Conservation (phyloP, 2,329 filamentous ascomycete genomes). For the Gliomastix tumulicola region DNA sequence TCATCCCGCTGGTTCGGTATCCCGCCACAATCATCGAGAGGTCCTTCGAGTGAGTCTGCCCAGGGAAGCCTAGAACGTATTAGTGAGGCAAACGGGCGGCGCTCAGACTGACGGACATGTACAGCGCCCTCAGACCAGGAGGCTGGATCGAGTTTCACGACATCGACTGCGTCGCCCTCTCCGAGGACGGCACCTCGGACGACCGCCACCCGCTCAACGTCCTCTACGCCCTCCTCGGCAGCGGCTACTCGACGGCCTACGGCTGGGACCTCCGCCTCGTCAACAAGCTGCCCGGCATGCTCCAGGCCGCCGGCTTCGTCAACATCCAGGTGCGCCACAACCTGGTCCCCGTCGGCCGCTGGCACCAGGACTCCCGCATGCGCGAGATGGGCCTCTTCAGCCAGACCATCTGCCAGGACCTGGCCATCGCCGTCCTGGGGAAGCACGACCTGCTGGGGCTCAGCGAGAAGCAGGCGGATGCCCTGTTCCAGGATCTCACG, state of each 20-base stretch:
- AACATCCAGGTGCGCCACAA: slow-evolving; percentile 17
- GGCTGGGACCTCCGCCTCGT: slow-evolving; percentile 25
- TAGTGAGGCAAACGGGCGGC: neutral
- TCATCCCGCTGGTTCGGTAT: slow-evolving; percentile 42
- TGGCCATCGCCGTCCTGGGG: slow-evolving; percentile 22
- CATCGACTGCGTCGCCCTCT: slow-evolving; percentile 8
- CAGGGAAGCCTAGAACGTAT: neutral
- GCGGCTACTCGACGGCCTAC: slow-evolving; percentile 20
- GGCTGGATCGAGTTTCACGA: slow-evolving; percentile 24
- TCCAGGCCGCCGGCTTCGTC: slow-evolving; percentile 24
- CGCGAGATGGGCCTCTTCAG: slow-evolving; percentile 29
- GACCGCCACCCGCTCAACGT: slow-evolving; percentile 21
- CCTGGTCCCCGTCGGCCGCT: slow-evolving; percentile 26
- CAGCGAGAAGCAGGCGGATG: slow-evolving; percentile 21
- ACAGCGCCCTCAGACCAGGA: slow-evolving; percentile 40
- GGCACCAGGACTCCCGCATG: slow-evolving; percentile 22
- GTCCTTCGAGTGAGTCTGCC: slow-evolving; percentile 32
- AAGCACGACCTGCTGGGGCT: slow-evolving; percentile 24
- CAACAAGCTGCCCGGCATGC: slow-evolving; percentile 14
- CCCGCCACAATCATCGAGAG: slow-evolving; percentile 41
- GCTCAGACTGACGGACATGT: too few relatives aligned
- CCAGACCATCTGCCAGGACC: slow-evolving; percentile 24
- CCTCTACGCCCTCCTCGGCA: slow-evolving; percentile 22
- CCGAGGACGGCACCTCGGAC: slow-evolving; percentile 3
- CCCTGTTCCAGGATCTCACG: slow-evolving; percentile 19